Conservation (phyloP, 495 filamentous ascomycete genomes). For the Cairneyella variabilis region DNA sequence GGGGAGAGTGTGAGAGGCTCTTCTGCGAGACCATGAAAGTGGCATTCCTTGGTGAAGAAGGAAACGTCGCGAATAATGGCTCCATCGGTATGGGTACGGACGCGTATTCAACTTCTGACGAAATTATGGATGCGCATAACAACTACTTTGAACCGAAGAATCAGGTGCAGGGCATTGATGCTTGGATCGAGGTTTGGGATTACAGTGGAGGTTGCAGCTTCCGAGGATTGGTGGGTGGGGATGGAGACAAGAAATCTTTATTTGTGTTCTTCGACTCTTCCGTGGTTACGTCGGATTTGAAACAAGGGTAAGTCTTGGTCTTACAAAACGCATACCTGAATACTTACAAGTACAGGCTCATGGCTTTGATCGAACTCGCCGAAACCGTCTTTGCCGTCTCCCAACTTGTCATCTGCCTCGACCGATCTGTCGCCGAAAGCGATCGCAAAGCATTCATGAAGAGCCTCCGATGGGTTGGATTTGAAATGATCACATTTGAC, state of each 20-base stretch:
- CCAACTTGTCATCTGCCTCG: slow-evolving; percentile 75
- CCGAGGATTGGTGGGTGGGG: slow-evolving; percentile 72
- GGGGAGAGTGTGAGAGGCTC: slow-evolving; percentile 99
- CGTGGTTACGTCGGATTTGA: slow-evolving; percentile 69
- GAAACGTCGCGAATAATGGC: slow-evolving; percentile 58
- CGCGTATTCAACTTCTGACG: slow-evolving; percentile 27
- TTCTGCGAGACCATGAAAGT: slow-evolving; percentile 90
- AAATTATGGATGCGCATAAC: slow-evolving; percentile 25
- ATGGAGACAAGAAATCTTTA: slow-evolving; percentile 62
- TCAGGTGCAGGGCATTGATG: slow-evolving; percentile 29
- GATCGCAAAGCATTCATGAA: slow-evolving; percentile 62
- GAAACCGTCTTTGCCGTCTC: slow-evolving; percentile 67
- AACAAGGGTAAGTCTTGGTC: slow-evolving; percentile 68
- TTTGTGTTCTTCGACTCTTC: slow-evolving; percentile 83
- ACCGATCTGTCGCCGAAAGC: slow-evolving; percentile 56
- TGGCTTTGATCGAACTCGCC: slow-evolving; percentile 87
- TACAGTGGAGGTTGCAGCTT: slow-evolving; percentile 79
- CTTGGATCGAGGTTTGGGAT: slow-evolving; percentile 82
- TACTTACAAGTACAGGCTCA: slow-evolving; percentile 55
- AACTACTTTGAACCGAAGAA: slow-evolving; percentile 17
- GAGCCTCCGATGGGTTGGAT: slow-evolving; percentile 90
- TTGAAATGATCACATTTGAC: slow-evolving; percentile 73
- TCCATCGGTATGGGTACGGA: slow-evolving; percentile 68
- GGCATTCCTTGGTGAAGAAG: slow-evolving; percentile 95
- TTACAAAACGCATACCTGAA: slow-evolving; percentile 11